Evolutionary conservation across 2,329 filamentous ascomycete species (phyloP).

Genomic region (Penicillium sp.): DNA sequence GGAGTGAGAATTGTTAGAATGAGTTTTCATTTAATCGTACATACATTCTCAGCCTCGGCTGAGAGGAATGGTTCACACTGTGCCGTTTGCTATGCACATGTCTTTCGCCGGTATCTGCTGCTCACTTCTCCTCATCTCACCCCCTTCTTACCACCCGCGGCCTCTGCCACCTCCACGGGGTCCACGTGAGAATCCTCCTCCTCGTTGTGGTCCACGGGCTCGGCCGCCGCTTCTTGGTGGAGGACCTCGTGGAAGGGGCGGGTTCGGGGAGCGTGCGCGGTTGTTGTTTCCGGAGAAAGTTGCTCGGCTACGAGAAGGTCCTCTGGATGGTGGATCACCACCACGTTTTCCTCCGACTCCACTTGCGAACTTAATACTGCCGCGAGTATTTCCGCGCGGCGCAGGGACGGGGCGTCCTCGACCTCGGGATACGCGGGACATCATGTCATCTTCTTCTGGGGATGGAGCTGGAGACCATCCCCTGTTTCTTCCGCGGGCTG

Average conservation of each 20-base stretch:
- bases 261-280: slow-evolving; percentile 34
- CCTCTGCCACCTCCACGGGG: slow-evolving; percentile 16
- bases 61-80: not conserved
- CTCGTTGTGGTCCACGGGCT: slow-evolving; percentile 10
- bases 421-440: slow-evolving; percentile 26
- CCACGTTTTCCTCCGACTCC: slow-evolving; percentile 30
- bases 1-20: not conserved
- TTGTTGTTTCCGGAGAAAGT: slow-evolving; percentile 21
- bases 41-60: not conserved
- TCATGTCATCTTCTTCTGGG: slow-evolving; percentile 37
- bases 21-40: not conserved
- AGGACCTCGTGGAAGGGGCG: slow-evolving; percentile 14
- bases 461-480: slow-evolving; percentile 28
- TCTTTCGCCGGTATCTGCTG: not conserved
- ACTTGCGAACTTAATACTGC: slow-evolving; percentile 38
- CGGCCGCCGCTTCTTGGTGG: slow-evolving; percentile 17
- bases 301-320: slow-evolving; percentile 23
- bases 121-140: not conserved
- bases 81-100: not conserved
- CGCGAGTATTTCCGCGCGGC: slow-evolving; percentile 28
- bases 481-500: not conserved
- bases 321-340: not conserved
- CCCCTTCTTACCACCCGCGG: slow-evolving; percentile 12
- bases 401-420: slow-evolving; percentile 29
- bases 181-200: slow-evolving; percentile 15